phyloP scores from a whole-genome alignment of 140 eudicot species.

The Oenanthe javanica region DNA sequence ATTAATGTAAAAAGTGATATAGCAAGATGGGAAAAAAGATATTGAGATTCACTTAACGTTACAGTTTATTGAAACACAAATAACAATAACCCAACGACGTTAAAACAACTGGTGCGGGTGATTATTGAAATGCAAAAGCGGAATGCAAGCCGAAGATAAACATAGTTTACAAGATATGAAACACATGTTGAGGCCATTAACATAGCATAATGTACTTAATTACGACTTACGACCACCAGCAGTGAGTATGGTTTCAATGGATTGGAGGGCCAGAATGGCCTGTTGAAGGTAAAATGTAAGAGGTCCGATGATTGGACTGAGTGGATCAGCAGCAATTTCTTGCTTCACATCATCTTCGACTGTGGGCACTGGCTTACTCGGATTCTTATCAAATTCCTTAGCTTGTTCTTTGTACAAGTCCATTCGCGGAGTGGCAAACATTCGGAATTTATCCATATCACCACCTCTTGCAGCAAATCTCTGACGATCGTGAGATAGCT shows the following conservation, averaged over 20 bases:
- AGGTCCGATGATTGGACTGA: neutral
- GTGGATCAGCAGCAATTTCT: neutral
- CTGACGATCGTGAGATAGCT: neutral
- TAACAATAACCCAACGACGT: too few species aligned
- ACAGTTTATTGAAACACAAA: too few species aligned
- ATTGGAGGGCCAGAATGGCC: neutral
- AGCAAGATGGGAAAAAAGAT: too few species aligned
- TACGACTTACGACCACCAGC: neutral
- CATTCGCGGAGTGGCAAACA: neutral
- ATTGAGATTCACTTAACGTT: too few species aligned
- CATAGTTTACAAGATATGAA: neutral
- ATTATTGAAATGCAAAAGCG: too few species aligned
- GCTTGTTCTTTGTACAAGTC: neutral
- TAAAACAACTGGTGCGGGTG: too few species aligned
- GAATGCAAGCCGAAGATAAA: neutral
- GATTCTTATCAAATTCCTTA: neutral
- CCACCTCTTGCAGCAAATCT: neutral
- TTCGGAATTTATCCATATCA: neutral
- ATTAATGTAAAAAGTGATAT: too few species aligned
- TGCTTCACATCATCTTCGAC: neutral
- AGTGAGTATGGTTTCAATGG: neutral
- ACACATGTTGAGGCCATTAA: neutral
- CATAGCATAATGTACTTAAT: too few species aligned
- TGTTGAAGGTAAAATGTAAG: neutral
- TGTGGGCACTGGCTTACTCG: neutral